Conservation (phyloP, 768 basidiomycete species). For the Psilocybe tampanensis region DNA sequence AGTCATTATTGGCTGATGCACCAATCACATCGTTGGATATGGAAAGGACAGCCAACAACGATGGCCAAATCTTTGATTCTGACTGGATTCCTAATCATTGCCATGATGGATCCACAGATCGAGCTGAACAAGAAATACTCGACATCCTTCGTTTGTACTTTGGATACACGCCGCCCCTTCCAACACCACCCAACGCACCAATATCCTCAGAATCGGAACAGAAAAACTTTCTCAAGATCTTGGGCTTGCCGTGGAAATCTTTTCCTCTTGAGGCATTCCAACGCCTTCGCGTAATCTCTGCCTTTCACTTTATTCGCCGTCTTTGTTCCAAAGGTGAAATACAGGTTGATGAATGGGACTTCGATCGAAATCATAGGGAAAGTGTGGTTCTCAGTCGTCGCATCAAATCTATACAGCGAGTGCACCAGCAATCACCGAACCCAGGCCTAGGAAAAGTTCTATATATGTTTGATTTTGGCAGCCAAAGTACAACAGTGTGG, state of each 20-base stretch:
- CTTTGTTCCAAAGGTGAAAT: not conserved
- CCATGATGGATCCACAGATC: too few species aligned
- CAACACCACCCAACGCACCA: not conserved
- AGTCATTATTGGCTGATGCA: too few species aligned
- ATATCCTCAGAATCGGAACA: not conserved
- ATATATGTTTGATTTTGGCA: conserved; percentile 3
- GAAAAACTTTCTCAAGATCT: conserved; percentile 1
- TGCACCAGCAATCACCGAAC: too few species aligned
- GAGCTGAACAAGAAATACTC: not conserved
- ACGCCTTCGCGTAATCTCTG: not conserved
- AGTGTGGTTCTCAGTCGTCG: too few species aligned
- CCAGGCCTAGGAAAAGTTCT: not conserved
- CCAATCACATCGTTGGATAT: too few species aligned
- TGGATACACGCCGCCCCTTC: not conserved
- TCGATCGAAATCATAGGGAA: not conserved
- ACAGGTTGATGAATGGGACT: conserved; percentile 1
- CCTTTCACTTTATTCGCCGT: not conserved
- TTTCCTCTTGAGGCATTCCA: not conserved
- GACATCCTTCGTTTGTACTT: not conserved
- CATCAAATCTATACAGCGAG: too few species aligned
- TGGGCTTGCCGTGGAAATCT: not conserved
- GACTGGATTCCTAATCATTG: too few species aligned
- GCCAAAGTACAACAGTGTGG: not conserved
- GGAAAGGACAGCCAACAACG: too few species aligned
- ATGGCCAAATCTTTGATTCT: too few species aligned